Conservation (phyloP, 331 rosid species). For the Telfairia occidentalis region DNA sequence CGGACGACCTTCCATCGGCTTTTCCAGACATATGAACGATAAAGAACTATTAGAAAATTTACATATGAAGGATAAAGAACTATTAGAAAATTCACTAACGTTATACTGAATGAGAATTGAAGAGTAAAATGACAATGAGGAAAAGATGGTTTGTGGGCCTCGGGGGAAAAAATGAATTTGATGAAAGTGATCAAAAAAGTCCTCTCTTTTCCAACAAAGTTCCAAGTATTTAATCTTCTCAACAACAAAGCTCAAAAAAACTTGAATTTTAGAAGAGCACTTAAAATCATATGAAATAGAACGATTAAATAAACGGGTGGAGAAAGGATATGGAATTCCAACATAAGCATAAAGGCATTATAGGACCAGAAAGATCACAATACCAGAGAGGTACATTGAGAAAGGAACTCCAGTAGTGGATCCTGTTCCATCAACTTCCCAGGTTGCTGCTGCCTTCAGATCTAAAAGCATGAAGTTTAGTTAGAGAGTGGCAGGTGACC, state of each 20-base stretch:
- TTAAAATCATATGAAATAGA: background rate
- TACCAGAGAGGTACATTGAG: slow-evolving; percentile 96
- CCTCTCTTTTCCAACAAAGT: background rate
- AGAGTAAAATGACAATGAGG: background rate
- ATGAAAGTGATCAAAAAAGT: background rate
- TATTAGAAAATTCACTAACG: background rate
- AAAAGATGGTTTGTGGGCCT: background rate
- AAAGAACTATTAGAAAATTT: slow-evolving; percentile 8
- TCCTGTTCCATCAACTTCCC: slow-evolving; percentile 93
- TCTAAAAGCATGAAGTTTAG: slow-evolving; percentile 33
- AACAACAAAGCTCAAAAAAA: background rate
- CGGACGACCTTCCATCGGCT: slow-evolving; percentile 52
- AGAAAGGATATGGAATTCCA: background rate
- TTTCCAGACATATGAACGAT: slow-evolving; percentile 20
- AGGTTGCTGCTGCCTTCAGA: slow-evolving; percentile 68
- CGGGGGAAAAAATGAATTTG: background rate
- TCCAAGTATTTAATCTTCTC: background rate
- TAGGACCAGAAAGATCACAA: slow-evolving; percentile 12
- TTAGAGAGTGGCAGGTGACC: background rate
- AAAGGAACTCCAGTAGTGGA: slow-evolving; percentile 48
- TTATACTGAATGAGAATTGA: background rate
- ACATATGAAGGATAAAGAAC: background rate
- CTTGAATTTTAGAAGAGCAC: background rate
- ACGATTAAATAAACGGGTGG: background rate
- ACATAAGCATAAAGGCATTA: background rate